phyloP scores from a whole-genome alignment of 1,139 yeast species.

The Blastobotrys petasosporus region DNA sequence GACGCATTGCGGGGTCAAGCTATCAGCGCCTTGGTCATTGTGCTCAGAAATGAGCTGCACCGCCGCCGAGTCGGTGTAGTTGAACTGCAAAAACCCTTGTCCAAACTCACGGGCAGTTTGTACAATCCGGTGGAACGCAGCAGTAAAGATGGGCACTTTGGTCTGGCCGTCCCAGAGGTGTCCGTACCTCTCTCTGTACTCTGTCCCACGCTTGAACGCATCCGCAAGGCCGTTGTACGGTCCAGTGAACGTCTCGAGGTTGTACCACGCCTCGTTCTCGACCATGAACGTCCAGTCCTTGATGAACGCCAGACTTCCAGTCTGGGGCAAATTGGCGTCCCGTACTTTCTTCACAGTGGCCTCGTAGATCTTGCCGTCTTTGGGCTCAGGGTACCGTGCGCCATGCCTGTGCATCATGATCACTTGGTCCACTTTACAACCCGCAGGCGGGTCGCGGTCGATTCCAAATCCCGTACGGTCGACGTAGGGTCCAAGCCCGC shows the following conservation, averaged over 20 bases:
- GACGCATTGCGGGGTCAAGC: conserved; percentile 34
- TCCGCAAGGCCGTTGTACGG: conserved; percentile 34
- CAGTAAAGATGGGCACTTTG: conserved; percentile 36
- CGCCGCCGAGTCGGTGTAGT: conserved; percentile 34
- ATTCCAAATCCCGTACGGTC: conserved; percentile 31
- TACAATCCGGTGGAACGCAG: conserved; percentile 38
- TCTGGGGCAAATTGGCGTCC: conserved; percentile 1
- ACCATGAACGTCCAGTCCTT: conserved; percentile 36
- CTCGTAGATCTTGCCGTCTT: background rate
- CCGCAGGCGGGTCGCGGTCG: conserved; percentile 41
- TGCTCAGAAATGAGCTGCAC: conserved; percentile 37
- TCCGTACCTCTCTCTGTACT: conserved; percentile 34
- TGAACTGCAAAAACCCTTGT: conserved; percentile 38
- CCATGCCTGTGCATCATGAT: conserved; percentile 64
- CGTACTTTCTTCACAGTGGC: conserved; percentile 12
- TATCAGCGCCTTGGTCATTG: conserved; percentile 37
- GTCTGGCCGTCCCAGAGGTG: conserved; percentile 34
- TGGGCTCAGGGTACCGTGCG: conserved; percentile 53
- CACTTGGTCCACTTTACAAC: conserved; percentile 58
- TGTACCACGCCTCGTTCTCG: conserved; percentile 25
- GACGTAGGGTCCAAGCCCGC: conserved; percentile 12
- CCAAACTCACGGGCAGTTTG: conserved; percentile 39
- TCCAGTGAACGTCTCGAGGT: conserved; percentile 31
- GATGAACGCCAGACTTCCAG: conserved; percentile 36
- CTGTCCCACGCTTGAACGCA: conserved; percentile 31